Base-by-base conservation (phyloP, 2,329 filamentous ascomycete genomes). In the Aspergillus sp. region DNA sequence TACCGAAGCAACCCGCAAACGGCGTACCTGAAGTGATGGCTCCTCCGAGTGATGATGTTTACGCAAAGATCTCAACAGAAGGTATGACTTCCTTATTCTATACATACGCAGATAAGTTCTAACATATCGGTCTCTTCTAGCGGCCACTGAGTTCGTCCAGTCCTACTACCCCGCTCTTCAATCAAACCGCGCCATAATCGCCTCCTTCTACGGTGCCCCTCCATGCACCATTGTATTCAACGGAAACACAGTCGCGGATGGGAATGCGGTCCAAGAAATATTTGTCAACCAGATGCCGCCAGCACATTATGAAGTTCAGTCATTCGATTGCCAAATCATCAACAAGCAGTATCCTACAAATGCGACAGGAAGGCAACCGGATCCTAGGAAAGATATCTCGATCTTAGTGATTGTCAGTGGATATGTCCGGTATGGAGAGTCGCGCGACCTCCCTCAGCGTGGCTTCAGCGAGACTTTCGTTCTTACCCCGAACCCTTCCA, bases 381-480 rank as follows among this genome's bases (percentile, higher is more conserved):
- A 77, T 46, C 77, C 68, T 65, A 64, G 69, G 54, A 83, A 83
- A 60, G 86, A 90, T 69, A 89, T 87, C 70, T 84, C 87, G 66
- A 81, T 96, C 59, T 76, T 88, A 37, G 83, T 96, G n/a, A 83
- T 87, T 58, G 86, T 91, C 52, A 89, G 85, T 68, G 91, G 91
- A 5, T 84, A 80, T 61, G 86, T 96, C 39, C 83, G 86, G 62
- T 88, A 90, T 68, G 87, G 87, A 49, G 83, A 85, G 58, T 72
- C 74, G 45, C 82, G 82, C 64, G 84, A 87, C 31, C 83, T 84
- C 14, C 83, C 83, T 14, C 82, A 85, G 72, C 85, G 86, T 64
- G 86, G 85, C 37, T 96, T 96, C 72, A 89, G 86, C 67, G 92
- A 96, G 73, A 88, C 84, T 1, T 88, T 96, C 70, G 84, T 96